Evolutionary conservation across 2,329 filamentous ascomycete genomes (phyloP), one percentile per base, ranked within the genome.

Genomic region (Alternaria sp.): DNA sequence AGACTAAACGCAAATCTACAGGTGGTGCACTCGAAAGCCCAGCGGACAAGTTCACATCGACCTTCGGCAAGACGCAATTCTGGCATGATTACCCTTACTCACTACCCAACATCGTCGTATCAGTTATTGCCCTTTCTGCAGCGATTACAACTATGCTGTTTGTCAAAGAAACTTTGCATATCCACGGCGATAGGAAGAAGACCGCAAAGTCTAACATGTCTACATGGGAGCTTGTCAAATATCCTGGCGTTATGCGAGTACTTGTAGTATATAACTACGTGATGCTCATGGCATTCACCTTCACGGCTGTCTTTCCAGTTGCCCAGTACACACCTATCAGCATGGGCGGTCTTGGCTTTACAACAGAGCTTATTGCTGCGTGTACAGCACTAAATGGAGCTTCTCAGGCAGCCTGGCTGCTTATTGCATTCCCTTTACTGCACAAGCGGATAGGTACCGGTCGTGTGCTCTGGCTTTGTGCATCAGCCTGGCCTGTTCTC

Each of bases 1-100:
- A 36, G 20, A 43, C 45, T 57, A 22, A 54, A 3, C 22, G 20
- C 5, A 32, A 2, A 16, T 48, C n/a, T 43, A 57, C 14, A 85
- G 91, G 91, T 43, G 92, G 91, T 54, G 82, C 81, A 0, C 83
- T 95, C 1, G 89, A 90, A 11, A 85, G 91, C 34, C 92, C 92
- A 1, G 88, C 85, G 0, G 70, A 79, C 5, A 87, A 90, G 74
- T 93, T 90, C 69, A 85, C 88, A 0, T 68, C 78, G 0, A 54
- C 85, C 0, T 91, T 94, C 62, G 84, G 81, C 3, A 73, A 78
- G 9, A 66, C 85, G 3, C 74, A 76, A 1, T 90, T 92, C 77
- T 88, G 92, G 67, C 78, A 83, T 40, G 76, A 85, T 5, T 91
- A 87, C 66, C 90, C 90, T 0, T 92, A 92, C 71, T 85, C 86